Evolutionary conservation across 2,329 filamentous ascomycete genomes (phyloP).

Genomic region (Trematosphaeria pertusa): DNA sequence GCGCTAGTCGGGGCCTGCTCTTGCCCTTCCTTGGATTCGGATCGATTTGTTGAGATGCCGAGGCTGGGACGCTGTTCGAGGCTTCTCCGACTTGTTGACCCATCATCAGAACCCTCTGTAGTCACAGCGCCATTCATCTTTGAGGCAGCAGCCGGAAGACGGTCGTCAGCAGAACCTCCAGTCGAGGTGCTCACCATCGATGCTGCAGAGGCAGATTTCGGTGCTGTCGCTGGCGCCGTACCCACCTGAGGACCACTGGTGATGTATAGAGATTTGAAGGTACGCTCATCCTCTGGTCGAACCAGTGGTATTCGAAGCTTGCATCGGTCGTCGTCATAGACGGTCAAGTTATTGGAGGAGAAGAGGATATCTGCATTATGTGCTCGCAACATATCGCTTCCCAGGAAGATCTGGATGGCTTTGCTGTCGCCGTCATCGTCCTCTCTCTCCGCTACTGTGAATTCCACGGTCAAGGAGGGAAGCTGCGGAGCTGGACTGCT

Average conservation of each 20-base stretch:
- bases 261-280: slow-evolving; percentile 80
- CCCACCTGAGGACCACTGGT: slow-evolving; percentile 42
- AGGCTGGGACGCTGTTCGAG: slow-evolving; percentile 40
- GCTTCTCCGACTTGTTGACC: slow-evolving; percentile 35
- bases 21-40: slow-evolving; percentile 29
- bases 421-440: slow-evolving; percentile 60
- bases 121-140: slow-evolving; percentile 23
- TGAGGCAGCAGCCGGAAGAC: slow-evolving; percentile 1
- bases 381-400: slow-evolving; percentile 83
- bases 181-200: slow-evolving; percentile 8
- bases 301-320: slow-evolving; percentile 92
- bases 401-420: slow-evolving; percentile 83
- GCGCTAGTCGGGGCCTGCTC: slow-evolving; percentile 25
- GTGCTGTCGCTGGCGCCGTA: slow-evolving; percentile 3
- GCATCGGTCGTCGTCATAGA: slow-evolving; percentile 85
- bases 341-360: slow-evolving; percentile 86
- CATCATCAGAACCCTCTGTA: slow-evolving; percentile 36
- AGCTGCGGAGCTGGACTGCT: slow-evolving; percentile 78
- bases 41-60: slow-evolving; percentile 22
- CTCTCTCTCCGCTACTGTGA: slow-evolving; percentile 72
- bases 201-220: slow-evolving; percentile 5
- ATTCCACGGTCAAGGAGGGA: slow-evolving; percentile 79
- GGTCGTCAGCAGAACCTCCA: slow-evolving; percentile 10
- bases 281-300: slow-evolving; percentile 82
- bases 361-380: slow-evolving; percentile 92